Evolutionary conservation across 805 yeast species (phyloP).

Genomic region (Candida fluviatilis): DNA sequence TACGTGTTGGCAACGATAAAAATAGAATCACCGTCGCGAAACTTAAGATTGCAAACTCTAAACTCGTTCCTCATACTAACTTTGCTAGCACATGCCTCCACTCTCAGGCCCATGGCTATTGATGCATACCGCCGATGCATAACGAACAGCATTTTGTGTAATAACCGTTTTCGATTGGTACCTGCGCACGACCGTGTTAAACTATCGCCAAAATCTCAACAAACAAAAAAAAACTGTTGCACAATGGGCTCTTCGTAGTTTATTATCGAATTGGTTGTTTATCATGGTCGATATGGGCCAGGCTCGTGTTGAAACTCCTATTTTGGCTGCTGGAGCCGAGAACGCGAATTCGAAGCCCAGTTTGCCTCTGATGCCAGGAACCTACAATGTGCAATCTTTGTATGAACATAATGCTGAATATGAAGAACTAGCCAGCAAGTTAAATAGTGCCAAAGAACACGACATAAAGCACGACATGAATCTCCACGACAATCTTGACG

Average conservation of each 20-base stretch:
- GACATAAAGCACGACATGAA: conserved; percentile 6
- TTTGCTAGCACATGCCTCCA: no score
- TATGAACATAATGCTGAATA: conserved; percentile 8
- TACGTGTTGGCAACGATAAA: no score
- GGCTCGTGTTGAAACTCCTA: not conserved
- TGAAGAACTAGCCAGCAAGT: conserved; percentile 10
- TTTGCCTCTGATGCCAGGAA: conserved; percentile 17
- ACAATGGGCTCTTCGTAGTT: not conserved
- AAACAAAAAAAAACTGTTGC: not conserved
- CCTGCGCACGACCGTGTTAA: not conserved
- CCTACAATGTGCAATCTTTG: conserved; percentile 13
- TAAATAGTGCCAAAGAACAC: conserved; percentile 8
- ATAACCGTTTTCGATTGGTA: no score
- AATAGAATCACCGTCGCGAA: no score
- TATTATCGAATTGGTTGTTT: not conserved
- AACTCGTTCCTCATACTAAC: no score
- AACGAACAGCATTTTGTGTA: not conserved
- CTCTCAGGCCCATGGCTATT: no score
- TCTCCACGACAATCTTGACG: not conserved
- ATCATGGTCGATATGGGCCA: conserved; percentile 1
- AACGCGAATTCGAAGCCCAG: conserved; percentile 2
- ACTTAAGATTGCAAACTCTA: no score
- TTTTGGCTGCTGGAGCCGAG: not conserved
- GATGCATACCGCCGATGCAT: not conserved
- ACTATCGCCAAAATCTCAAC: not conserved